Conservation (phyloP, 2,329 filamentous ascomycete genomes). For the Sporothrix humicola region DNA sequence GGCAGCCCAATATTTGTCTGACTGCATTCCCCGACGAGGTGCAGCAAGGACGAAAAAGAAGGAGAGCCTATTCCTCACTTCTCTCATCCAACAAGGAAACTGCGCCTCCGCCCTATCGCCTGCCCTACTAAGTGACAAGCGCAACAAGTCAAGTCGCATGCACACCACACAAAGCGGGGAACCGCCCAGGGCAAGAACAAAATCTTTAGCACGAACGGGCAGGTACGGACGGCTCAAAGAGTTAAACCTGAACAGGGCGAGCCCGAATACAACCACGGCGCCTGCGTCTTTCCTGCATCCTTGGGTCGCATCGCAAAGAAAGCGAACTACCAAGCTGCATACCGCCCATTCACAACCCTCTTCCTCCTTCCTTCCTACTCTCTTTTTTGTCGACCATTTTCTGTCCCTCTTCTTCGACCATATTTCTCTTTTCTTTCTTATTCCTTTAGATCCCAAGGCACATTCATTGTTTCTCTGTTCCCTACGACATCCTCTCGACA, state of each 20-base stretch:
- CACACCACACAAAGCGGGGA: constrained; percentile 13
- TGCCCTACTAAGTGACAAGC: background rate
- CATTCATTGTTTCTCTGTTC: background rate
- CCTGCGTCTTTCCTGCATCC: background rate
- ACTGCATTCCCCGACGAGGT: constrained; percentile 22
- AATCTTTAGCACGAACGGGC: constrained; percentile 26
- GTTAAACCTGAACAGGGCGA: background rate
- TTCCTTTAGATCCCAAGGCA: background rate
- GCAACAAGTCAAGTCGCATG: background rate
- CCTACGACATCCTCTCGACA: background rate
- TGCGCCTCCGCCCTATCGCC: background rate
- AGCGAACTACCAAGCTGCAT: constrained; percentile 4
- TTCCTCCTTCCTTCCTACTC: background rate
- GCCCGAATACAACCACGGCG: background rate
- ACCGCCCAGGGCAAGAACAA: background rate
- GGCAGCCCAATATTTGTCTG: background rate
- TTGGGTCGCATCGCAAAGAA: constrained; percentile 10
- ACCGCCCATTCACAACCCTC: constrained; percentile 17
- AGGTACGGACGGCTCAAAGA: background rate
- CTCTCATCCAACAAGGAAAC: constrained; percentile 1
- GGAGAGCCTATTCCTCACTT: background rate
- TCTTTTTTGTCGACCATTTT: background rate
- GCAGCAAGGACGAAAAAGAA: background rate
- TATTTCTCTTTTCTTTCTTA: constrained; percentile 4
- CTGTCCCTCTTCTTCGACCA: background rate